phyloP scores from a whole-genome alignment of 768 basidiomycete genomes.

The Rhodotorula paludigena region DNA sequence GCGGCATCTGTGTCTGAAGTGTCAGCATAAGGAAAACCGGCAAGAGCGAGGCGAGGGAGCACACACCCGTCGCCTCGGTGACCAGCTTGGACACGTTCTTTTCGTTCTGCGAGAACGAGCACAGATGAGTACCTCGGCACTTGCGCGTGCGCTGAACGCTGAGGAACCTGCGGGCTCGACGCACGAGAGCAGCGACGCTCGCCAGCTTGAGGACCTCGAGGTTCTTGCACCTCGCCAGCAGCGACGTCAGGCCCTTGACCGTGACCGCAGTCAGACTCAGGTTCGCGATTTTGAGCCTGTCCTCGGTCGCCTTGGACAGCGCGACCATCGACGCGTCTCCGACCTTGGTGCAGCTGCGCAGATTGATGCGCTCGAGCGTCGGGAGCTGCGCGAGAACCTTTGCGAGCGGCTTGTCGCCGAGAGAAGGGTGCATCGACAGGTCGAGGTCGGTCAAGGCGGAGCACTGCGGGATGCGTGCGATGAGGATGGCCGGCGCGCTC shows the following conservation, averaged over 20 bases:
- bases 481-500: slow-evolving; percentile 22
- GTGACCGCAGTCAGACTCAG: slow-evolving; percentile 38
- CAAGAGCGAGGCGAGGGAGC: not conserved
- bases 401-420: slow-evolving; percentile 28
- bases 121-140: not conserved
- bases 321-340: slow-evolving; percentile 37
- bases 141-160: too few species aligned
- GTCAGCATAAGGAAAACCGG: too few species aligned
- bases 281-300: slow-evolving; percentile 23
- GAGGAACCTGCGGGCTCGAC: too few species aligned
- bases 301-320: slow-evolving; percentile 20
- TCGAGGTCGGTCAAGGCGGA: slow-evolving; percentile 30
- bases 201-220: slow-evolving; percentile 41
- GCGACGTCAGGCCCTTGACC: slow-evolving; percentile 25
- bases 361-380: slow-evolving; percentile 27
- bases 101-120: slow-evolving; percentile 19
- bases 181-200: slow-evolving; percentile 26
- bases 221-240: slow-evolving; percentile 28
- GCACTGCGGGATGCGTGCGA: slow-evolving; percentile 33
- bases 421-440: slow-evolving; percentile 12
- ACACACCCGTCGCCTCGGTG: slow-evolving; percentile 13
- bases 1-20: slow-evolving; percentile 3
- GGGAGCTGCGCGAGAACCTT: slow-evolving; percentile 30
- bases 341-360: slow-evolving; percentile 37
- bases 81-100: slow-evolving; percentile 20